Conservation (phyloP, 2,329 filamentous ascomycete species). For the Ceratocystis cubensis region DNA sequence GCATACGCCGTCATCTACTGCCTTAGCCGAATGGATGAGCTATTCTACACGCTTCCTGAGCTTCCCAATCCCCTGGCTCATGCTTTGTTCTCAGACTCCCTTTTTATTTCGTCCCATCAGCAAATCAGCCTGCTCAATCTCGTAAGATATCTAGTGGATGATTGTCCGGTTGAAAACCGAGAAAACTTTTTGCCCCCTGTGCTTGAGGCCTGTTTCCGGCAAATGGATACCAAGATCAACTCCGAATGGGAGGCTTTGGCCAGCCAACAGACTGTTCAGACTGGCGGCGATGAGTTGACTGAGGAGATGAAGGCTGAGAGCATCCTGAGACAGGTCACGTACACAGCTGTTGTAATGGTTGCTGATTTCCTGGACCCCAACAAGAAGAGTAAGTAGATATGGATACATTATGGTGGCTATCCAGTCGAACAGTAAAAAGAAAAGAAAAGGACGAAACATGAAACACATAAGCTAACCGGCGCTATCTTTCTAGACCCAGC, state of each 20-base stretch:
- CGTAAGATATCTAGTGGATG: constrained; percentile 76
- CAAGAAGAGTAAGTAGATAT: constrained; percentile 42
- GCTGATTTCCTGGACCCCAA: constrained; percentile 74
- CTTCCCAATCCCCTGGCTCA: constrained; percentile 72
- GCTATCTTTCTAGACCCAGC: constrained; percentile 12
- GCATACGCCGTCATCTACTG: constrained; percentile 92
- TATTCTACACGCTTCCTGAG: constrained; percentile 83
- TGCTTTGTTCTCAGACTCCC: constrained; percentile 70
- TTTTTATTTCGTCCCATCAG: constrained; percentile 79
- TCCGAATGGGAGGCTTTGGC: constrained; percentile 74
- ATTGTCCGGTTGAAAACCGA: constrained; percentile 70
- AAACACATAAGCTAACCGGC: background rate
- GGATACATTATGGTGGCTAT: background rate
- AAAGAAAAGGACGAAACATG: background rate
- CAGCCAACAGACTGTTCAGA: constrained; percentile 45
- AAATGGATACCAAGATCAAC: constrained; percentile 77
- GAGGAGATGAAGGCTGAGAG: constrained; percentile 99
- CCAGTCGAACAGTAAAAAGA: no score
- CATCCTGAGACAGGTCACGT: constrained; percentile 82
- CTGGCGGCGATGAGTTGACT: constrained; percentile 64
- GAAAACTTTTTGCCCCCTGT: constrained; percentile 74
- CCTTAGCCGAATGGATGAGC: constrained; percentile 72
- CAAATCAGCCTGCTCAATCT: constrained; percentile 87
- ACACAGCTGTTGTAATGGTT: constrained; percentile 83
- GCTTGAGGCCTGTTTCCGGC: constrained; percentile 66